phyloP scores from a whole-genome alignment of 345 rosid genomes.

The Gynandropsis gynandra region DNA sequence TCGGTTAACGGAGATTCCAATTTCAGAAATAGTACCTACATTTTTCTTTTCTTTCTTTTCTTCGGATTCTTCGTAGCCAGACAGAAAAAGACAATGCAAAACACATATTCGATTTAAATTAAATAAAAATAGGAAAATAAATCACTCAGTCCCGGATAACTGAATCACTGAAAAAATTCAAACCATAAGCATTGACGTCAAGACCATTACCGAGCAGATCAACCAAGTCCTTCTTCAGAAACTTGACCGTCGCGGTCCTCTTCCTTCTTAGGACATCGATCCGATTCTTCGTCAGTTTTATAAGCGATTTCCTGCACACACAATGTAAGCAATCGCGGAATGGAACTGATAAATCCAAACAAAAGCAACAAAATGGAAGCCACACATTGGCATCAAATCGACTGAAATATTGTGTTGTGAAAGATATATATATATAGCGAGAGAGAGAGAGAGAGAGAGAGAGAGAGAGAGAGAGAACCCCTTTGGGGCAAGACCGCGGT shows the following conservation, averaged over 20 bases:
- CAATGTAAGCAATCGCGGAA: background rate
- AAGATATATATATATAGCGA: too few species aligned
- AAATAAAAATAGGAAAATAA: background rate
- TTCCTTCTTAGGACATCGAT: constrained; percentile 84
- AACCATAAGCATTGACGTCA: constrained; percentile 61
- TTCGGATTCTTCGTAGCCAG: too few species aligned
- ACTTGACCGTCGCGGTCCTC: constrained; percentile 75
- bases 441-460: background rate
- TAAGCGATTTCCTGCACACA: constrained; percentile 62
- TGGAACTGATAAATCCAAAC: background rate
- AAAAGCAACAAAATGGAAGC: background rate
- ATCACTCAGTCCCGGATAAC: background rate
- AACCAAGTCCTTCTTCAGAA: constrained; percentile 78
- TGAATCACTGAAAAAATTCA: background rate
- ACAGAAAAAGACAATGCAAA: background rate
- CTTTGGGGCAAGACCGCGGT: constrained; percentile 71
- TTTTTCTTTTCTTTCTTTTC: too few species aligned
- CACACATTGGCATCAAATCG: background rate
- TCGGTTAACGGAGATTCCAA: too few species aligned
- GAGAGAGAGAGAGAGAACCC: constrained; percentile 39
- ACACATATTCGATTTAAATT: background rate
- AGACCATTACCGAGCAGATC: constrained; percentile 85
- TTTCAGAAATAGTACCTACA: too few species aligned
- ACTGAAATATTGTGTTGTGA: background rate
- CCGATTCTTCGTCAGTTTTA: constrained; percentile 66